phyloP scores from a whole-genome alignment of 176 grass and related monocot genomes.

The Urochloa ruziziensis region DNA sequence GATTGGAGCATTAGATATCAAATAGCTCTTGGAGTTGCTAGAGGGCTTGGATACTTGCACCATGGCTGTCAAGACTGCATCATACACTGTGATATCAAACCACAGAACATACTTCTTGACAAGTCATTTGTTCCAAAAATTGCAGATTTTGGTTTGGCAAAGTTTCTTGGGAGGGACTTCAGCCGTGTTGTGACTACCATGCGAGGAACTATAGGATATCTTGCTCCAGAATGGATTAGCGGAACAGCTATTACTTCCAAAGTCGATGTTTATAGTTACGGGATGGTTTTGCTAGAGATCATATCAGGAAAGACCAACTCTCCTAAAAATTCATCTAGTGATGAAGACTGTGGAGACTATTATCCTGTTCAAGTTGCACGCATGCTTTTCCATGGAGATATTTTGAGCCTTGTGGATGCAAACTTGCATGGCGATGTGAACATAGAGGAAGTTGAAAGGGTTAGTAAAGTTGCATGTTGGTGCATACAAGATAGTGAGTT shows the following conservation, averaged over 20 bases:
- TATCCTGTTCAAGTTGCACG: conserved; percentile 29
- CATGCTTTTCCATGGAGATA: background rate
- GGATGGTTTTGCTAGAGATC: conserved; percentile 39
- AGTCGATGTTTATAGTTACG: conserved; percentile 31
- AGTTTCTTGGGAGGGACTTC: conserved; percentile 24
- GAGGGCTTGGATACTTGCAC: conserved; percentile 59
- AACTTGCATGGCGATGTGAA: conserved; percentile 11
- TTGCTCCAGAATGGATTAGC: conserved; percentile 38
- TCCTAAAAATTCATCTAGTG: background rate
- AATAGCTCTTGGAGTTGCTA: conserved; percentile 53
- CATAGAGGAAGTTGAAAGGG: conserved; percentile 30
- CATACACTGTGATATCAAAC: conserved; percentile 40
- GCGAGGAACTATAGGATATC: conserved; percentile 28
- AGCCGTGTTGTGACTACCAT: conserved; percentile 20
- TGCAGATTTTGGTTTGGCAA: conserved; percentile 42
- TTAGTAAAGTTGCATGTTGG: conserved; percentile 41
- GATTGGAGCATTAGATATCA: conserved; percentile 39
- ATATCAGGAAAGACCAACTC: conserved; percentile 35
- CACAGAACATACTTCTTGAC: conserved; percentile 17
- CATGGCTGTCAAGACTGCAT: conserved; percentile 41
- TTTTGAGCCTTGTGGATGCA: conserved; percentile 13
- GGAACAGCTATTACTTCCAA: conserved; percentile 26
- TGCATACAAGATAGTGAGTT: background rate
- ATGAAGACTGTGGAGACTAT: background rate
- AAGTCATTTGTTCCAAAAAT: conserved; percentile 12